Base-by-base conservation (phyloP, 2,329 filamentous ascomycete genomes). In the Diplodia seriata region DNA sequence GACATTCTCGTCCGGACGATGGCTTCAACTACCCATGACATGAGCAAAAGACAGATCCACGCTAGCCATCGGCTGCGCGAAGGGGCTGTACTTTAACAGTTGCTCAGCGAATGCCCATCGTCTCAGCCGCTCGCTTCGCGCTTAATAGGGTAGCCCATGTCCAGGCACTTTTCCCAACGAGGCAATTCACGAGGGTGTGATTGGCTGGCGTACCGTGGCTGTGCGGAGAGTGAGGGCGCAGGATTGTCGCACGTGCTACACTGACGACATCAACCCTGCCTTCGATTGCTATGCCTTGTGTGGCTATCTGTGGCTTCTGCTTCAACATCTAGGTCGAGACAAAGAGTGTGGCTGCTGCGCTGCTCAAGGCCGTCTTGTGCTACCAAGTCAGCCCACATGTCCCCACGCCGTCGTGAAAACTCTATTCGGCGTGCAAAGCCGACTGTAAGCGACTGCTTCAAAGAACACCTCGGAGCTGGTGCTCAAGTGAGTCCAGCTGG, bases 121-220 rank as follows among this genome's bases (percentile, higher is more conserved):
- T 59, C 55, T 59, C 36, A 59, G 55, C 55, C 38, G 26, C 38
- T 23, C 55, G 20, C 38, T 43, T 43, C 5, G 36, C 20, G n/a
- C 47, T 20, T 14, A 26, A 51, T 51, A n/a, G 29, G 47, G 59
- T 4, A 63, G 29, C 4, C 6, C n/a, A 23, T 8, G 4, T 29
- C 3, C 15, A 6, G 3, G 40, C 43, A 40, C 43, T 38, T 38
- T 63, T 26, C 59, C 59, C 12, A 11, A 63, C 38, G 11, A 51
- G n/a, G 59, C 12, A 50, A 18, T 26, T 6, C 14, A 18, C 20
- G 40, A 20, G 31, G 5, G 29, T 26, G 5, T 50, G 47, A 50
- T 63, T 63, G 59, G 59, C 47, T 9, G 40, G n/a, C 14, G n/a
- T n/a, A 11, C 47, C 43, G 59, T 51, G 59, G 59, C 59, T 63